Percentiles rank a stretch among this genome's conserved stretches.
Conservation (phyloP, 441 rosid genomes). For the Flueggea neowawraea region DNA sequence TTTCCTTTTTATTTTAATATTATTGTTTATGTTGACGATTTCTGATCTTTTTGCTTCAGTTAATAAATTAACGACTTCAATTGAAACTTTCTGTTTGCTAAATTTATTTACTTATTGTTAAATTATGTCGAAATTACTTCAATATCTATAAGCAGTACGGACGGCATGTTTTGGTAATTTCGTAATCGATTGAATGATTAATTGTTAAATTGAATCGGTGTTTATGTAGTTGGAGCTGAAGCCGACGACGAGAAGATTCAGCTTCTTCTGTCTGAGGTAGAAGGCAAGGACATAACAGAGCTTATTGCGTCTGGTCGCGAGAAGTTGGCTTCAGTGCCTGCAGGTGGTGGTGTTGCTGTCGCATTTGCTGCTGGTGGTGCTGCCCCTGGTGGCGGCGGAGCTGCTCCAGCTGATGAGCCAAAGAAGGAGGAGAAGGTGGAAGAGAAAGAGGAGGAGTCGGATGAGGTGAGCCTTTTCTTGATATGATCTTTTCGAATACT, state of each 20-base stretch:
- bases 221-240: conserved; percentile 68
- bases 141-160: too few species aligned
- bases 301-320: conserved; percentile 76
- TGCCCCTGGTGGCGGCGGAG: conserved; percentile 34
- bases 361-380: conserved; percentile 36
- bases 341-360: conserved; percentile 62
- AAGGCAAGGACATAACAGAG: conserved; percentile 69
- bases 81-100: too few species aligned
- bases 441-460: conserved; percentile 93
- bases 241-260: conserved; percentile 65
- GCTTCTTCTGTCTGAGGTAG: conserved; percentile 54
- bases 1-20: background rate
- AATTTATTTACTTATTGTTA: too few species aligned
- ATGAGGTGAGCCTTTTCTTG: conserved; percentile 46
- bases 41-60: too few species aligned
- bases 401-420: conserved; percentile 63
- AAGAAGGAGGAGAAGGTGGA: conserved; percentile 84
- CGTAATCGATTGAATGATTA: background rate
- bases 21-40: too few species aligned
- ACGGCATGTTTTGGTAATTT: too few species aligned
- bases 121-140: too few species aligned
- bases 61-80: too few species aligned
- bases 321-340: conserved; percentile 87
- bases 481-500: too few species aligned
- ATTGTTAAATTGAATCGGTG: background rate